Conservation (phyloP, 2,329 filamentous ascomycete genomes). For the Alternaria infectoria region DNA sequence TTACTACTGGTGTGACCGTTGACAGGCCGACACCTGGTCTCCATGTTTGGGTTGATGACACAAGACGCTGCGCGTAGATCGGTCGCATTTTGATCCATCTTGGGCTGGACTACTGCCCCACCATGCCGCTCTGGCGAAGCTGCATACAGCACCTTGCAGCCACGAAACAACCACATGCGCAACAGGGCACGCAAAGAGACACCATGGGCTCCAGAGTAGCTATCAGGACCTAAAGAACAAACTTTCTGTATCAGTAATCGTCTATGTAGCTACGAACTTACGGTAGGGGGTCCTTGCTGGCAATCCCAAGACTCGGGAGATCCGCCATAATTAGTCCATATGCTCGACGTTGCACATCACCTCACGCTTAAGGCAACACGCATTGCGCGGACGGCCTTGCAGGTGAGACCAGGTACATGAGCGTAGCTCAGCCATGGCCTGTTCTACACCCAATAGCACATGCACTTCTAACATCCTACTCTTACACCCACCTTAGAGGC, state of each 20-base stretch:
- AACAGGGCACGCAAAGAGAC: background rate
- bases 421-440: conserved; percentile 17
- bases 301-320: conserved; percentile 14
- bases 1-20: background rate
- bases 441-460: conserved; percentile 13
- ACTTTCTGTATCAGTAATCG: conserved; percentile 15
- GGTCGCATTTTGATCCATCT: conserved; percentile 10
- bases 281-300: conserved; percentile 5
- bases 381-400: conserved; percentile 25
- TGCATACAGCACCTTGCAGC: conserved; percentile 1
- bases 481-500: conserved; percentile 1
- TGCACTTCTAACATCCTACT: background rate
- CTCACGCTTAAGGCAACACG: conserved; percentile 28
- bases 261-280: conserved; percentile 8
- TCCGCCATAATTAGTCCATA: conserved; percentile 41
- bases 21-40: background rate
- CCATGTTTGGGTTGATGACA: conserved; percentile 1
- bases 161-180: background rate
- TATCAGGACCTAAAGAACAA: conserved; percentile 1
- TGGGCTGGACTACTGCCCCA: conserved; percentile 6
- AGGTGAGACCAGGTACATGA: conserved; percentile 17
- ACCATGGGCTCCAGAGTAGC: background rate
- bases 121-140: background rate
- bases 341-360: conserved; percentile 14
- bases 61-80: conserved; percentile 15